These are phyloP conservation scores for Cytidiella melzeri DNA, from an alignment of 768 basidiomycete species.

Conservation along the genomic window DNA sequence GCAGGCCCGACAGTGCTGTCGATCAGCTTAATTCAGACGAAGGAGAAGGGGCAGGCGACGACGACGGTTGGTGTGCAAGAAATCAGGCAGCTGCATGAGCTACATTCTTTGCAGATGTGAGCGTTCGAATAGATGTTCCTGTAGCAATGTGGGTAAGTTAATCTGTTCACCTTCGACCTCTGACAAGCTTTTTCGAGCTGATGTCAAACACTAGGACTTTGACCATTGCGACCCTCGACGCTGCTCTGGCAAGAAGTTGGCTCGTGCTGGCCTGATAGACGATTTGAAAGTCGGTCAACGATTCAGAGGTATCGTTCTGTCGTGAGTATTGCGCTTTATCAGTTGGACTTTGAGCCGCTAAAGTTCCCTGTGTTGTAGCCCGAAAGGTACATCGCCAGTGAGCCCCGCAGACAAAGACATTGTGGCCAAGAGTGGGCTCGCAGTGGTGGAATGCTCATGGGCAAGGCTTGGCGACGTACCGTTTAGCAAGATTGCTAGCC, in stretches of 20 bases:
- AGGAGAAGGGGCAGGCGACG: constrained; percentile 18
- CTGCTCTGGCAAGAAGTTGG: constrained; percentile 86
- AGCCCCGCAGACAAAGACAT: constrained; percentile 83
- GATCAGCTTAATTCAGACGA: constrained; percentile 33
- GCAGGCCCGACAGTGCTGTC: constrained; percentile 50
- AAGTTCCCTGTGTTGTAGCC: constrained; percentile 40
- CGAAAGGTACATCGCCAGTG: constrained; percentile 73
- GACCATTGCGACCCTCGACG: constrained; percentile 92
- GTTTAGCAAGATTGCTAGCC: constrained; percentile 88
- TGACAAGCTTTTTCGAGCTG: not conserved
- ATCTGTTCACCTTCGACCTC: not conserved
- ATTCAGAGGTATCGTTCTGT: constrained; percentile 90
- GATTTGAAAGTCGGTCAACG: constrained; percentile 79
- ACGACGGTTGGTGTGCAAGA: constrained; percentile 4
- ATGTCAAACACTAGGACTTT: constrained; percentile 72
- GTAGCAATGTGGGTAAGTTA: constrained; percentile 93
- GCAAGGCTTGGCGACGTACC: constrained; percentile 93
- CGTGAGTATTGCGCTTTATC: constrained; percentile 46
- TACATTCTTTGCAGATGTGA: constrained; percentile 8
- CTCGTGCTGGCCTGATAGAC: constrained; percentile 77
- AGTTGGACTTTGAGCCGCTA: not conserved
- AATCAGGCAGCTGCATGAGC: not conserved
- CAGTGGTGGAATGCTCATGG: constrained; percentile 99
- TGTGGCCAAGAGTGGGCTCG: constrained; percentile 67
- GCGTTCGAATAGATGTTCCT: constrained; percentile 44